Evolutionary conservation across 2,329 filamentous ascomycete species (phyloP).

Genomic region (Aureobasidium melanogenum): DNA sequence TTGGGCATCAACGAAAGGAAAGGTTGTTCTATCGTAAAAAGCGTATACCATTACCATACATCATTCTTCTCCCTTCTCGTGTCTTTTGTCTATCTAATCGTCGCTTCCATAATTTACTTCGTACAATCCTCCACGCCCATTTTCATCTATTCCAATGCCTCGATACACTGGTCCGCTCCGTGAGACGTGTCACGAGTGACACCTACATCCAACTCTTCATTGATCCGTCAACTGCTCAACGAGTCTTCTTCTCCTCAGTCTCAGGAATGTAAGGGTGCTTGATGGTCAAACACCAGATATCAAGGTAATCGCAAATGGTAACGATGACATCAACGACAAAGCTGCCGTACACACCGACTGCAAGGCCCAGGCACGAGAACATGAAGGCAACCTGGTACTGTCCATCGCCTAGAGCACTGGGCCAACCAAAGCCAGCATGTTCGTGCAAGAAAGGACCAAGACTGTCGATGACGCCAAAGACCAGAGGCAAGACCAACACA

Average conservation of each 20-base stretch:
- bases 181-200: not conserved
- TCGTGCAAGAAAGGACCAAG: constrained; percentile 58
- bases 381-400: constrained; percentile 89
- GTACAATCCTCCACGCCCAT: not conserved
- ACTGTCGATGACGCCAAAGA: constrained; percentile 71
- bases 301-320: constrained; percentile 93
- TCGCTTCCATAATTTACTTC: not conserved
- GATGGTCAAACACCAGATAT: constrained; percentile 97
- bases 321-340: constrained; percentile 97
- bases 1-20: not conserved
- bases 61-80: not conserved
- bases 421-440: constrained; percentile 54
- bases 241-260: constrained; percentile 4
- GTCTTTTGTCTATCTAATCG: not conserved
- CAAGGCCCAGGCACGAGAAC: constrained; percentile 77
- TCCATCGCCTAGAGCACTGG: constrained; percentile 56
- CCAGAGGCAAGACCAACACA: constrained; percentile 68
- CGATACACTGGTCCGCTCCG: not conserved
- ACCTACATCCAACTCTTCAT: not conserved
- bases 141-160: not conserved
- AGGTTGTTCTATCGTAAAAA: constrained; percentile 5
- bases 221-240: not conserved
- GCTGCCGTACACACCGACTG: constrained; percentile 87
- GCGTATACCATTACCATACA: constrained; percentile 10
- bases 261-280: constrained; percentile 57